These are phyloP conservation scores for Tolypocladium amazonense DNA, from an alignment of 2,329 filamentous ascomycete genomes.

Conservation along the genomic window DNA sequence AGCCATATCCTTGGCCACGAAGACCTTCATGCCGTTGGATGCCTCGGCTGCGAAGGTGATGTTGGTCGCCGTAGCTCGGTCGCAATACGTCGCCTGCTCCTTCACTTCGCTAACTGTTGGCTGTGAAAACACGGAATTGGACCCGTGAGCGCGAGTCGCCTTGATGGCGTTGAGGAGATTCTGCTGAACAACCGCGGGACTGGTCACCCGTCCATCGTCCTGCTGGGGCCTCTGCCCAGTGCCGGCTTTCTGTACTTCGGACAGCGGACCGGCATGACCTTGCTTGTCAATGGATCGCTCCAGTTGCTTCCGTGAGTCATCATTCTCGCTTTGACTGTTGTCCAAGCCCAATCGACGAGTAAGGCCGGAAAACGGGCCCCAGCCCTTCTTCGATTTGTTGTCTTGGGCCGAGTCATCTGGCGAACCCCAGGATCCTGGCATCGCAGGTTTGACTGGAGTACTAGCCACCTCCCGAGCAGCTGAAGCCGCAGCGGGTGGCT, in stretches of 20 bases:
- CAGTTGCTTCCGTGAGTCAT: conserved; percentile 29
- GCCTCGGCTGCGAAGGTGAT: conserved; percentile 61
- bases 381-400: conserved; percentile 28
- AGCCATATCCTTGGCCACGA: conserved; percentile 47
- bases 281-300: conserved; percentile 31
- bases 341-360: conserved; percentile 61
- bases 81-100: conserved; percentile 80
- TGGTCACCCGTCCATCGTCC: conserved; percentile 45
- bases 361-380: conserved; percentile 57
- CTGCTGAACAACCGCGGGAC: conserved; percentile 50
- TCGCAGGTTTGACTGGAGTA: conserved; percentile 33
- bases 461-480: conserved; percentile 27
- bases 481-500: conserved; percentile 14
- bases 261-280: conserved; percentile 7
- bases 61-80: conserved; percentile 63
- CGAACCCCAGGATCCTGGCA: conserved; percentile 71
- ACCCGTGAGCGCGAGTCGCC: conserved; percentile 67
- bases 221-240: conserved; percentile 10
- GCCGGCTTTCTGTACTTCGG: not conserved
- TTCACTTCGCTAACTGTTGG: conserved; percentile 64
- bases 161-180: conserved; percentile 71
- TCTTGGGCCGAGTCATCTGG: conserved; percentile 36
- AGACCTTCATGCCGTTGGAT: conserved; percentile 63
- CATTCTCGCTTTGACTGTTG: conserved; percentile 28
- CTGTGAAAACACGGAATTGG: conserved; percentile 59